Evolutionary conservation across 2,329 filamentous ascomycete species (phyloP).

Genomic region (Pseudomassariella vexata): DNA sequence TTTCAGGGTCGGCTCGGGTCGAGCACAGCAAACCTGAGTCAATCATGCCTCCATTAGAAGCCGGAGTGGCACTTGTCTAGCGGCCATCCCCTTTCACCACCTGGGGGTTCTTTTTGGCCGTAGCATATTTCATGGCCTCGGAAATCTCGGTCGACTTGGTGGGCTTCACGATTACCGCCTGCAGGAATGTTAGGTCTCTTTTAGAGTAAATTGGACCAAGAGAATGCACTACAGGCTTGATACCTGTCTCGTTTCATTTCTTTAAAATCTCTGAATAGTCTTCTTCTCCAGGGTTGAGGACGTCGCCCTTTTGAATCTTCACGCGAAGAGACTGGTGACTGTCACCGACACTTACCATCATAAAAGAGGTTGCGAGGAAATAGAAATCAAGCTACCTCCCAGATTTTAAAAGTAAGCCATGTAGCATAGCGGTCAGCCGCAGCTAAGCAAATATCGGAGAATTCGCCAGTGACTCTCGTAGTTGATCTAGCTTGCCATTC

Average conservation of each 20-base stretch:
- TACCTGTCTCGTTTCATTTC: constrained; percentile 30
- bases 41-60: constrained; percentile 46
- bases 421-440: no score
- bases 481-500: no score
- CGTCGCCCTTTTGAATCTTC: constrained; percentile 12
- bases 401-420: no score
- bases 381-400: no score
- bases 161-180: constrained; percentile 40
- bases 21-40: constrained; percentile 45
- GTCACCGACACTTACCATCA: no score
- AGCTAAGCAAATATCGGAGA: no score
- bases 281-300: constrained; percentile 26
- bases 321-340: no score
- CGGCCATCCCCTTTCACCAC: constrained; percentile 52
- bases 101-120: constrained; percentile 37
- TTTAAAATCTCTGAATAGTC: constrained; percentile 27
- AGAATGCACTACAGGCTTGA: constrained; percentile 25
- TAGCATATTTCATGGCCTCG: constrained; percentile 36
- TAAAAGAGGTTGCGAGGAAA: no score
- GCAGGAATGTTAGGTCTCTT: background rate
- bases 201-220: background rate
- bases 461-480: no score
- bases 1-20: constrained; percentile 39
- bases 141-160: constrained; percentile 32
- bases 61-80: constrained; percentile 44